Conservation (phyloP, 2,329 filamentous ascomycete genomes). For the Fonsecaea nubica region DNA sequence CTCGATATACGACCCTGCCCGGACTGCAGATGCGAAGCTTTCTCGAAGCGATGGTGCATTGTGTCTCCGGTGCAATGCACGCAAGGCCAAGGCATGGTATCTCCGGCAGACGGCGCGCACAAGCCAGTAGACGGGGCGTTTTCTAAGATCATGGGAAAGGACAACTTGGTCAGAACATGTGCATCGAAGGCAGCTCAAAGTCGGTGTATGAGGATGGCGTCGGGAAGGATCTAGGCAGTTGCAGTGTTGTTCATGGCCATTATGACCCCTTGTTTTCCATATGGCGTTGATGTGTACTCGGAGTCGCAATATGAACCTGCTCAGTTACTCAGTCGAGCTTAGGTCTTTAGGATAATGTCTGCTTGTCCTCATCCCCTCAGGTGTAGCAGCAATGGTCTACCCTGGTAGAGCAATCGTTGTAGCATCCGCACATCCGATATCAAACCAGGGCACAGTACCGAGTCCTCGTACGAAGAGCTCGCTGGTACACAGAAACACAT, state of each 20-base stretch:
- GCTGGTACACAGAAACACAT: background rate
- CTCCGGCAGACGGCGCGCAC: conserved; percentile 9
- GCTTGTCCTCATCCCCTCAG: background rate
- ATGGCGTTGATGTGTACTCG: background rate
- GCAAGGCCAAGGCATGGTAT: conserved; percentile 28
- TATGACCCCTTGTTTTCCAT: background rate
- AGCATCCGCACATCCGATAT: background rate
- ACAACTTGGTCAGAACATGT: background rate
- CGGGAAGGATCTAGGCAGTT: background rate
- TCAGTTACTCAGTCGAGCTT: background rate
- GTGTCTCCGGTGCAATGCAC: conserved; percentile 22
- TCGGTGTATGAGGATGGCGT: background rate
- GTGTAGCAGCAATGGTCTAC: background rate
- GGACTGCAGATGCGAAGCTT: background rate
- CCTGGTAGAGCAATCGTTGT: background rate
- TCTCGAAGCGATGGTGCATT: conserved; percentile 19
- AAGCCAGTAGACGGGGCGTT: background rate
- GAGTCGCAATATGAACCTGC: background rate
- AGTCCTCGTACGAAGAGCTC: background rate
- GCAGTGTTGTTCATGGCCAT: background rate
- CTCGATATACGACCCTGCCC: conserved; percentile 12
- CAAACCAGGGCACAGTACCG: background rate
- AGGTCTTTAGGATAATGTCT: background rate
- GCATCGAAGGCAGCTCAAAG: background rate
- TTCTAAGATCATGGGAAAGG: background rate